Conservation (phyloP, 2,329 filamentous ascomycete genomes). For the Cryphonectria radicalis region DNA sequence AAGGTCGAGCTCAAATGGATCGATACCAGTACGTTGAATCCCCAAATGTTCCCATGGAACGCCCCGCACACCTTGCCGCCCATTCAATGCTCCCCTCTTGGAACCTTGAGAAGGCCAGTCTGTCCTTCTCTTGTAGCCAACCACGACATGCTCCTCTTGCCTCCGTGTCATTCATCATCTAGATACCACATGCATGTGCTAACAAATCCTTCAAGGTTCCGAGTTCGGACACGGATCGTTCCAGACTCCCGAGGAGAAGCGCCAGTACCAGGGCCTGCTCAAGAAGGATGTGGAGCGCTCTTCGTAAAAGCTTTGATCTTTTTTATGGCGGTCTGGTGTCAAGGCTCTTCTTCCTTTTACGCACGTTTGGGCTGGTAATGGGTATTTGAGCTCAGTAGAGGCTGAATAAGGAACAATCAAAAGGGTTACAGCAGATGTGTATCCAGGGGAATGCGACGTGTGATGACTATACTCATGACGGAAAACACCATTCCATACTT, state of each 20-base stretch:
- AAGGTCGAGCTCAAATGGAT: constrained; percentile 99
- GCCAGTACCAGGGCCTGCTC: constrained; percentile 95
- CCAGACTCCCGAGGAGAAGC: constrained; percentile 98
- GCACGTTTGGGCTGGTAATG: constrained; percentile 27
- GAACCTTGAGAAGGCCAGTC: not conserved
- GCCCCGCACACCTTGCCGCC: not conserved
- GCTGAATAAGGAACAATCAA: constrained; percentile 24
- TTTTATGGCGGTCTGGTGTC: constrained; percentile 60
- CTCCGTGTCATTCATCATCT: not conserved
- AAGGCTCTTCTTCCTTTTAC: constrained; percentile 50
- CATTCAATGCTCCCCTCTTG: not conserved
- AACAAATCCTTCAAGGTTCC: constrained; percentile 61
- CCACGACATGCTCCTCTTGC: not conserved
- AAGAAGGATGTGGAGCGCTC: constrained; percentile 82
- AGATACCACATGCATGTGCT: not conserved
- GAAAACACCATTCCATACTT: not conserved
- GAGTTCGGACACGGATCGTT: constrained; percentile 99
- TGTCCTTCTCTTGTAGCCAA: not conserved
- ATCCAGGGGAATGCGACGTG: not conserved
- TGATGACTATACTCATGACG: constrained; percentile 1
- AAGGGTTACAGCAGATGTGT: constrained; percentile 19
- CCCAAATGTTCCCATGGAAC: not conserved
- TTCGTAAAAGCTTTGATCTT: constrained; percentile 47
- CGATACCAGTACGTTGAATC: constrained; percentile 66
- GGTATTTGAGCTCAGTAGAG: constrained; percentile 23